A percentile compares a stretch with the other conserved stretches of the same genome.
Evolutionary conservation across 495 filamentous ascomycete genomes (phyloP).

Genomic region (Thermothielavioides terrestris): DNA sequence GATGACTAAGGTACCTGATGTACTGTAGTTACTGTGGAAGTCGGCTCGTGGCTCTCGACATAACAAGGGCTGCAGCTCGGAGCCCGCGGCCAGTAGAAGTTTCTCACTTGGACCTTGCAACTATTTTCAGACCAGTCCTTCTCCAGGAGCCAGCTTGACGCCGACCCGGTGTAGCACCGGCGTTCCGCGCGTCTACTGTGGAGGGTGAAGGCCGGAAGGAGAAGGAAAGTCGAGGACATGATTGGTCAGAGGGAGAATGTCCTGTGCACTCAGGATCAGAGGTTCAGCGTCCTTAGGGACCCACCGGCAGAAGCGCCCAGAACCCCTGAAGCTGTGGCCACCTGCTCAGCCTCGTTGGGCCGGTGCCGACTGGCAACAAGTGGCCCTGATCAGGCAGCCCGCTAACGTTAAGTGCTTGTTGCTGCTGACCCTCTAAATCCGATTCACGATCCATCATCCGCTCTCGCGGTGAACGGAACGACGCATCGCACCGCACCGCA

Average conservation of each 20-base stretch:
- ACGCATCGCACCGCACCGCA: background rate
- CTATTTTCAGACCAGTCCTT: too few relatives aligned
- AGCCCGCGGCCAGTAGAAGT: too few relatives aligned
- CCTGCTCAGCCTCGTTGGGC: conserved; percentile 12
- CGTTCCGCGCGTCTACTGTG: too few relatives aligned
- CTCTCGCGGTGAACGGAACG: background rate
- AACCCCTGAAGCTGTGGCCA: background rate
- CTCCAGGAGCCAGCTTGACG: too few relatives aligned
- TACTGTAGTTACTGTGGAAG: too few relatives aligned
- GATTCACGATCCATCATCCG: background rate
- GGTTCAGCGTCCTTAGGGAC: background rate
- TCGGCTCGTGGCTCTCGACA: too few relatives aligned
- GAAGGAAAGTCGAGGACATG: conserved; percentile 6
- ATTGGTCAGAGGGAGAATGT: conserved; percentile 14
- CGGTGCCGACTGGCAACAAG: conserved; percentile 2
- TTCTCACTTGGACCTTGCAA: too few relatives aligned
- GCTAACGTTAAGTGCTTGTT: background rate
- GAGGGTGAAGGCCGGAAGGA: too few relatives aligned
- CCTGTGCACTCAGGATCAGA: background rate
- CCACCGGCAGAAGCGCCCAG: conserved; percentile 14
- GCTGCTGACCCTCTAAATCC: background rate
- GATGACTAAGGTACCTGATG: too few relatives aligned
- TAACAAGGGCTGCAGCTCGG: too few relatives aligned
- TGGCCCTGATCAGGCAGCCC: conserved; percentile 1
- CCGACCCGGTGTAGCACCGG: too few relatives aligned